A percentile compares a stretch with the other conserved stretches of the same genome.
phyloP scores from a whole-genome alignment of 2,329 filamentous ascomycete genomes.

The Rachicladosporium sp. region DNA sequence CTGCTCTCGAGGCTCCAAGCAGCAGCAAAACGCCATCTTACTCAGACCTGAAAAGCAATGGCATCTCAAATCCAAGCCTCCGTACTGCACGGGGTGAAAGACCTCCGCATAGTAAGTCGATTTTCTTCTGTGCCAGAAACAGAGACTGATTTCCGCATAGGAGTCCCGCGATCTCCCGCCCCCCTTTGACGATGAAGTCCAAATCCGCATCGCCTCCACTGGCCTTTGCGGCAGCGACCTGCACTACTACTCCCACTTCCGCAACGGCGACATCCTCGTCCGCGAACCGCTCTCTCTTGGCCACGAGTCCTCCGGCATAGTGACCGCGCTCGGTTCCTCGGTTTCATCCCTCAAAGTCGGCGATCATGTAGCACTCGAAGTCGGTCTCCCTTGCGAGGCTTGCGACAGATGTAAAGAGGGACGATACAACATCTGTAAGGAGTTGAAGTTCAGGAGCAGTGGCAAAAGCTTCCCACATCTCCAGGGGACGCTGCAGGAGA shows the following conservation, averaged over 20 bases:
- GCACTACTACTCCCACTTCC: slow-evolving; percentile 79
- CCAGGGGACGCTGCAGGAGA: slow-evolving; percentile 51
- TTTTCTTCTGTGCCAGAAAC: too few relatives aligned
- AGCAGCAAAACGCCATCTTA: too few relatives aligned
- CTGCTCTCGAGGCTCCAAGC: too few relatives aligned
- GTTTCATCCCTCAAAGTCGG: slow-evolving; percentile 47
- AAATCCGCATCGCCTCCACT: slow-evolving; percentile 52
- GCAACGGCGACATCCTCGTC: slow-evolving; percentile 76
- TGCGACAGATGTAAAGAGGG: slow-evolving; percentile 44
- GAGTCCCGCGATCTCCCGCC: slow-evolving; percentile 38
- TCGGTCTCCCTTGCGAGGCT: slow-evolving; percentile 67
- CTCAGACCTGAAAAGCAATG: too few relatives aligned
- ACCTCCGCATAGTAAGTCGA: slow-evolving; percentile 43
- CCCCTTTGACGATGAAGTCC: slow-evolving; percentile 44
- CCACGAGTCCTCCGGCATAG: slow-evolving; percentile 65
- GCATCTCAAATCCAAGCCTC: slow-evolving; percentile 31
- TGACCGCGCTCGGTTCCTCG: slow-evolving; percentile 55
- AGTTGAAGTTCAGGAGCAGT: slow-evolving; percentile 45
- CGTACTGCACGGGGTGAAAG: slow-evolving; percentile 49
- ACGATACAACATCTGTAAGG: slow-evolving; percentile 50
- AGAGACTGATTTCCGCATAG: slow-evolving; percentile 22
- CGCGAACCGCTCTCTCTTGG: slow-evolving; percentile 71
- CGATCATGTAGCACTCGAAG: slow-evolving; percentile 82
- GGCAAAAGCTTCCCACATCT: slow-evolving; percentile 50
- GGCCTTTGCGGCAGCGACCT: slow-evolving; percentile 61